Evolutionary conservation across 768 basidiomycete species (phyloP).

Genomic region (Mycena filopes): DNA sequence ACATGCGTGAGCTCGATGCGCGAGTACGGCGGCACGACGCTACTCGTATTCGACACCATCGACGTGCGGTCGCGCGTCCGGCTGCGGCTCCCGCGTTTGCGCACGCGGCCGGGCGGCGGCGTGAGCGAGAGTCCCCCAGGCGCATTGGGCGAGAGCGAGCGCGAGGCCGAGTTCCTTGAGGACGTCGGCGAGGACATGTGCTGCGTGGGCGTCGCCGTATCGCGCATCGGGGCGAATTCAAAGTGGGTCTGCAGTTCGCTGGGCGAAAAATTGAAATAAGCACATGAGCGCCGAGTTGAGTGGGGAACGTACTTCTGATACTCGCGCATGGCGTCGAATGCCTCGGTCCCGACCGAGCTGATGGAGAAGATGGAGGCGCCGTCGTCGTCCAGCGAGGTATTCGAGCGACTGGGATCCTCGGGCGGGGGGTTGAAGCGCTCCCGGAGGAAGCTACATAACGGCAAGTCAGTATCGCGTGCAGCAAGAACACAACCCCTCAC

Average conservation of each 20-base stretch:
- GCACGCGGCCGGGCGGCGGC: conserved; percentile 16
- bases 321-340: conserved; percentile 34
- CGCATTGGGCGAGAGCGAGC: no score
- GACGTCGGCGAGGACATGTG: neutral
- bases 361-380: conserved; percentile 26
- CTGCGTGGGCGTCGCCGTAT: neutral
- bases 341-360: conserved; percentile 32
- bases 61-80: conserved; percentile 18
- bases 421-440: conserved; percentile 38
- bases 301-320: conserved; percentile 27
- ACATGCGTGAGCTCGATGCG: conserved; percentile 39
- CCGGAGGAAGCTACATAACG: conserved; percentile 35
- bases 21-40: conserved; percentile 36
- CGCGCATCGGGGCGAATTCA: conserved; percentile 5
- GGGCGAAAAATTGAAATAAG: neutral
- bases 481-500: conserved; percentile 35
- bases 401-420: conserved; percentile 24
- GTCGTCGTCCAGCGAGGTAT: conserved; percentile 17
- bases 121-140: neutral
- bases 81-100: conserved; percentile 28
- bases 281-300: neutral
- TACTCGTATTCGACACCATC: conserved; percentile 5
- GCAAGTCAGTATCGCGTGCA: neutral
- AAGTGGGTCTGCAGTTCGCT: conserved; percentile 20
- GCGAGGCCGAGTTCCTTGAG: neutral